Conservation (phyloP, 2,329 filamentous ascomycete genomes). For the Apiospora rasikravindrae region DNA sequence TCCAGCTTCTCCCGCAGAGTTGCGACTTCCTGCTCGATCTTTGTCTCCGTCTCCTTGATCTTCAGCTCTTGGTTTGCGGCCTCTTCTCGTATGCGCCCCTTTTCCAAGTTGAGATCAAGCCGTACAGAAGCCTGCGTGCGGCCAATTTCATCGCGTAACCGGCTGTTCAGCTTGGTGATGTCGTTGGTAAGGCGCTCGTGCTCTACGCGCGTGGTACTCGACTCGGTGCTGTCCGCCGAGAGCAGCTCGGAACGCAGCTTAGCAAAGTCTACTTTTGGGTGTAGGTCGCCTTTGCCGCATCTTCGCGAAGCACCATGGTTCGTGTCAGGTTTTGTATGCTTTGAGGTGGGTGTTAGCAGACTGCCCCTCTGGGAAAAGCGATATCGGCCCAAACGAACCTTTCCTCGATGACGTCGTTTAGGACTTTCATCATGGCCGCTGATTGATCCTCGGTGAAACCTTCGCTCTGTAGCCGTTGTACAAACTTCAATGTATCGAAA, state of each 20-base stretch:
- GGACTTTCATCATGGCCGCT: conserved; percentile 97
- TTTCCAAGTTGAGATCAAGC: conserved; percentile 93
- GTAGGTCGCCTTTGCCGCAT: conserved; percentile 80
- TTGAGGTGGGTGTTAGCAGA: conserved; percentile 21
- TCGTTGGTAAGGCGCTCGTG: conserved; percentile 95
- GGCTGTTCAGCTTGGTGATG: conserved; percentile 88
- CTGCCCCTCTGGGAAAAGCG: background rate
- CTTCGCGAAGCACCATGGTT: conserved; percentile 97
- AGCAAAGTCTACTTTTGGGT: conserved; percentile 49
- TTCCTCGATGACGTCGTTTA: conserved; percentile 97
- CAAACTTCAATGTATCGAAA: conserved; percentile 97
- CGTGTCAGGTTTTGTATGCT: conserved; percentile 96
- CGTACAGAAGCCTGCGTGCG: conserved; percentile 92
- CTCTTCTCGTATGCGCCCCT: conserved; percentile 94
- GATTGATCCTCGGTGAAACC: conserved; percentile 96
- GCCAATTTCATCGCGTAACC: conserved; percentile 90
- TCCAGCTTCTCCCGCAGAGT: conserved; percentile 89
- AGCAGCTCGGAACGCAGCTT: conserved; percentile 56
- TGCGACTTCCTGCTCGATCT: conserved; percentile 97
- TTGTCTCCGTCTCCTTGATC: conserved; percentile 97
- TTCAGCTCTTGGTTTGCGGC: conserved; percentile 96
- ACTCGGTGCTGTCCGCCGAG: conserved; percentile 89
- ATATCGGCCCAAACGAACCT: conserved; percentile 54
- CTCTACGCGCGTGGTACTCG: conserved; percentile 82
- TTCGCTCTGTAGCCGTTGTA: conserved; percentile 85